Evolutionary conservation across 2,329 filamentous ascomycete species (phyloP).

Genomic region (Fusarium tjaetaba): DNA sequence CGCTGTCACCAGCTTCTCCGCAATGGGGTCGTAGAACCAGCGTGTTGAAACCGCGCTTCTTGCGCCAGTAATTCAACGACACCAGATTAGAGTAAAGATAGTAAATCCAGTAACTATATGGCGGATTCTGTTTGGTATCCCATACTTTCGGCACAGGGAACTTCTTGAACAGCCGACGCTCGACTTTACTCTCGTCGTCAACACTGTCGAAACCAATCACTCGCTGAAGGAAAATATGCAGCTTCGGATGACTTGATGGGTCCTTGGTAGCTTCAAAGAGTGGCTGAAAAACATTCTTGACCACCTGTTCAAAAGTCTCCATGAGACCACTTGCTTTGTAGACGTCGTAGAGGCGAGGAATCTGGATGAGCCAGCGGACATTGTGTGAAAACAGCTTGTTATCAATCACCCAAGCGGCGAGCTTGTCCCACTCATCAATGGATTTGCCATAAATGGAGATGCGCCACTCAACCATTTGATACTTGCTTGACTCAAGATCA

Average conservation of each 20-base stretch:
- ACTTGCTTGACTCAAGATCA: conserved; percentile 97
- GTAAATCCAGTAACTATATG: conserved; percentile 99
- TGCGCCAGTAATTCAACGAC: conserved; percentile 91
- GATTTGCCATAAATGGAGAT: conserved; percentile 96
- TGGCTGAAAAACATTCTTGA: conserved; percentile 91
- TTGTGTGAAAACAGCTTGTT: conserved; percentile 99
- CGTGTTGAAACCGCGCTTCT: conserved; percentile 92
- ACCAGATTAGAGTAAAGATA: conserved; percentile 94
- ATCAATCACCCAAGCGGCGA: conserved; percentile 96
- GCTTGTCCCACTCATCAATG: conserved; percentile 95
- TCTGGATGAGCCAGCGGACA: conserved; percentile 95
- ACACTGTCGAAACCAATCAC: conserved; percentile 98
- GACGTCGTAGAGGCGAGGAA: conserved; percentile 93
- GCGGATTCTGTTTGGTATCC: conserved; percentile 93
- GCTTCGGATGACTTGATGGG: conserved; percentile 86
- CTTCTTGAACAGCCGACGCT: conserved; percentile 93
- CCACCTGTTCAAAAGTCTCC: conserved; percentile 88
- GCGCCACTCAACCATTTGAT: conserved; percentile 99
- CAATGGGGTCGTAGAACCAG: conserved; percentile 94
- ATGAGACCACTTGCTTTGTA: conserved; percentile 91
- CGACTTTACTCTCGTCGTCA: conserved; percentile 97
- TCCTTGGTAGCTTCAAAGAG: conserved; percentile 94
- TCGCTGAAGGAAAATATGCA: conserved; percentile 92
- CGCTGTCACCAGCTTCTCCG: conserved; percentile 95
- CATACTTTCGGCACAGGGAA: conserved; percentile 91